A percentile compares a stretch with the other conserved stretches of the same genome.
Conservation (phyloP, 345 rosid species). For the Brassica nigra region DNA sequence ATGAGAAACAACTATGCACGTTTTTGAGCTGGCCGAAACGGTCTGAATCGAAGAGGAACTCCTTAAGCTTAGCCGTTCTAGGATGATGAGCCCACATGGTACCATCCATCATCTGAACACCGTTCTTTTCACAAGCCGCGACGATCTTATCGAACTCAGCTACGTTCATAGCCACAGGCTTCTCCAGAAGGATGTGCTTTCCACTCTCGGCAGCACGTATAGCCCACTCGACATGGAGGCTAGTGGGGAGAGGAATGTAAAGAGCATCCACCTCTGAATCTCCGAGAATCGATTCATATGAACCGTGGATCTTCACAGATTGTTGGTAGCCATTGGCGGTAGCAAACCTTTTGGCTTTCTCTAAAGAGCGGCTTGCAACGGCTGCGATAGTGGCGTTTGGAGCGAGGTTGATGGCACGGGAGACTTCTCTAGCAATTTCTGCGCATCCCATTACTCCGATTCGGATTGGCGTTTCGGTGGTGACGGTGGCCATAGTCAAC, state of each 20-base stretch:
- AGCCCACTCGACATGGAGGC: conserved; percentile 75
- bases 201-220: conserved; percentile 62
- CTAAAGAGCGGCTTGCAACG: conserved; percentile 74
- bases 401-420: conserved; percentile 65
- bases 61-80: conserved; percentile 57
- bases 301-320: background rate
- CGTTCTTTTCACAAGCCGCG: conserved; percentile 67
- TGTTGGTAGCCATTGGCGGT: background rate
- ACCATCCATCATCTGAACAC: conserved; percentile 91
- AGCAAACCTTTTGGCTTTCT: conserved; percentile 16
- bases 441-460: conserved; percentile 61
- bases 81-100: conserved; percentile 94
- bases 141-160: conserved; percentile 65
- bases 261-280: background rate
- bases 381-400: conserved; percentile 69
- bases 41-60: conserved; percentile 55
- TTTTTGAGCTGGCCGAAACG: conserved; percentile 66
- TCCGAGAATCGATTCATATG: background rate
- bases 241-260: background rate
- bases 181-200: conserved; percentile 80
- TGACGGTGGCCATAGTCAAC: background rate
- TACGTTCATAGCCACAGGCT: conserved; percentile 70
- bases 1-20: conserved; percentile 36
- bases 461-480: background rate
- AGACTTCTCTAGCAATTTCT: conserved; percentile 70